Evolutionary conservation across 352 stramenopile genomes (phyloP).

Genomic region (Globisporangium splendens): DNA sequence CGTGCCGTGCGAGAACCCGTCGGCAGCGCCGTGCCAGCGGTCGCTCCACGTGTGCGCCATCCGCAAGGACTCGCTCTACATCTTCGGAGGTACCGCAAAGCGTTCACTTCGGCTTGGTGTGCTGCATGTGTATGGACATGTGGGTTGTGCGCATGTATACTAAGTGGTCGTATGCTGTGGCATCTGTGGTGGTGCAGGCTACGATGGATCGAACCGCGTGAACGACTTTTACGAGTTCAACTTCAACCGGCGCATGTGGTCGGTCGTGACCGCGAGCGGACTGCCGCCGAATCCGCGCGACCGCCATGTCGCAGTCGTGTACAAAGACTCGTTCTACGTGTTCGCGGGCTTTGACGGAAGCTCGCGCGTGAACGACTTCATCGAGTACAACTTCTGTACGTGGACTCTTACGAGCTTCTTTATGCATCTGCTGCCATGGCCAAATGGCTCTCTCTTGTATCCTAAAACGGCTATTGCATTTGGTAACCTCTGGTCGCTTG

Average conservation of each 20-base stretch:
- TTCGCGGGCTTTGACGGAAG: slow-evolving; percentile 94
- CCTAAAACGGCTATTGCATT: not conserved
- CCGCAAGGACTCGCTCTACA: slow-evolving; percentile 91
- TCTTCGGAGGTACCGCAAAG: slow-evolving; percentile 74
- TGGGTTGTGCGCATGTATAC: not conserved
- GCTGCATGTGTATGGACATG: not conserved
- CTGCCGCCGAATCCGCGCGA: slow-evolving; percentile 88
- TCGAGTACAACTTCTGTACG: slow-evolving; percentile 93
- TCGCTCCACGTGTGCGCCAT: slow-evolving; percentile 92
- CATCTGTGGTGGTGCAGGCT: slow-evolving; percentile 40
- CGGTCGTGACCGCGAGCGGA: slow-evolving; percentile 60
- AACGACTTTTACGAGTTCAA: slow-evolving; percentile 95
- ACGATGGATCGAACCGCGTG: slow-evolving; percentile 90
- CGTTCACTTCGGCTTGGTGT: not conserved
- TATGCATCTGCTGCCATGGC: not conserved
- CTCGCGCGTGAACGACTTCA: slow-evolving; percentile 93
- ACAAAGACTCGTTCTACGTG: slow-evolving; percentile 93
- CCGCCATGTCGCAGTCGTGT: slow-evolving; percentile 92
- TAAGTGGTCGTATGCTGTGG: not conserved
- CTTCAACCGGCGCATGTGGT: slow-evolving; percentile 82
- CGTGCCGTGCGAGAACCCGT: slow-evolving; percentile 79
- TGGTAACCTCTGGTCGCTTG: not conserved
- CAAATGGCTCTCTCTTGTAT: not conserved
- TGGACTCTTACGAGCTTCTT: slow-evolving; percentile 4
- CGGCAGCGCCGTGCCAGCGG: slow-evolving; percentile 84